Conservation (phyloP, 768 basidiomycete species). For the Termitomyces sp. region DNA sequence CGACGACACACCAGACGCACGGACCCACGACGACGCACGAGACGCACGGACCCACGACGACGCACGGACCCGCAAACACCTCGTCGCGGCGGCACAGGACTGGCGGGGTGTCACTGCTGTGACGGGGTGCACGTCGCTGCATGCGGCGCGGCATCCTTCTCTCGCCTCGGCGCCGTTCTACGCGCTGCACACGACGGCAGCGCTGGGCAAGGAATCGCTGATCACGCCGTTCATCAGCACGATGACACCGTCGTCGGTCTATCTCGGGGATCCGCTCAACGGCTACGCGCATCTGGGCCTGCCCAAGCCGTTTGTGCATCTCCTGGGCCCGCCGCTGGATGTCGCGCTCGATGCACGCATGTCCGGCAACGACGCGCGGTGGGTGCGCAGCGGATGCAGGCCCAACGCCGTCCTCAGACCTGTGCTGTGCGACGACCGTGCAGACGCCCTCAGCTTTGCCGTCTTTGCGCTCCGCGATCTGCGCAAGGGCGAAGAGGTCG, state of each 20-base stretch:
- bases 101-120: constrained; percentile 69
- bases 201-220: constrained; percentile 48
- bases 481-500: constrained; percentile 76
- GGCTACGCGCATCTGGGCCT: constrained; percentile 80
- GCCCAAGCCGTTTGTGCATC: constrained; percentile 80
- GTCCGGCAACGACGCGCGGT: constrained; percentile 58
- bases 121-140: constrained; percentile 13
- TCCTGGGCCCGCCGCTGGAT: constrained; percentile 71
- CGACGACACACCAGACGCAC: too few relatives aligned
- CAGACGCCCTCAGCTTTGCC: constrained; percentile 55
- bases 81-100: constrained; percentile 52
- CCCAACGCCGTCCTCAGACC: constrained; percentile 64
- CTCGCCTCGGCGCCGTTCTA: constrained; percentile 38
- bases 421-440: constrained; percentile 30
- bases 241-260: constrained; percentile 60
- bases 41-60: too few relatives aligned
- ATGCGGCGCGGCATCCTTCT: too few relatives aligned
- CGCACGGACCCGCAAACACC: constrained; percentile 38
- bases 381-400: constrained; percentile 58
- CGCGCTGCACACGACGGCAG: constrained; percentile 56
- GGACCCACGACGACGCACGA: too few relatives aligned
- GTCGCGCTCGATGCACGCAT: constrained; percentile 77
- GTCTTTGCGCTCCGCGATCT: constrained; percentile 78
- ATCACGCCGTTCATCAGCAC: constrained; percentile 62
- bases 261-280: constrained; percentile 77